These are phyloP conservation scores for Corchorus capsularis DNA, from an alignment of 345 rosid genomes.

Conservation along the genomic window DNA sequence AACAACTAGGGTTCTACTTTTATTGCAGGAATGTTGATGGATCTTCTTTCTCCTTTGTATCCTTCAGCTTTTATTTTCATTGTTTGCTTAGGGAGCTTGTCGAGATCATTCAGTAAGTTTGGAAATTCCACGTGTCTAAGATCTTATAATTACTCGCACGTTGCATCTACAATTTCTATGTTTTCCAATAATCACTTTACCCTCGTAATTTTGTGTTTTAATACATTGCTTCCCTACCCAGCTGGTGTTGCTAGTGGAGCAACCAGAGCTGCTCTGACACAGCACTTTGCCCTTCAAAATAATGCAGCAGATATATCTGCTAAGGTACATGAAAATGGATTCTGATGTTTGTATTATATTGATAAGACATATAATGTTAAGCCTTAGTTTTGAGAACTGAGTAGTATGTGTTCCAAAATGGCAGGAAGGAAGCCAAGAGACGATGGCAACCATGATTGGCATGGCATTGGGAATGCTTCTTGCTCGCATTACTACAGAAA, in stretches of 20 bases:
- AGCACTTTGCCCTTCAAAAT: slow-evolving; percentile 92
- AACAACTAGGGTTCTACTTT: slow-evolving; percentile 24
- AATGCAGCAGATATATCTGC: slow-evolving; percentile 98
- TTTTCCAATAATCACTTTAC: not conserved
- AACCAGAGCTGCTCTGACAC: slow-evolving; percentile 96
- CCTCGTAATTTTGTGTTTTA: not conserved
- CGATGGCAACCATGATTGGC: slow-evolving; percentile 91
- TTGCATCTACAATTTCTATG: not conserved
- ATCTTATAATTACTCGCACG: not conserved
- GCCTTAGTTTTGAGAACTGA: not conserved
- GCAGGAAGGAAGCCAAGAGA: slow-evolving; percentile 97
- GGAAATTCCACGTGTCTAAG: not conserved
- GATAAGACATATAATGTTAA: not conserved
- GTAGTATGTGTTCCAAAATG: slow-evolving; percentile 11
- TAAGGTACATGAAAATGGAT: slow-evolving; percentile 49
- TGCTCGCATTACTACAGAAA: slow-evolving; percentile 74
- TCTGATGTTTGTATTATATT: slow-evolving; percentile 19
- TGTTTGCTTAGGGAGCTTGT: slow-evolving; percentile 93
- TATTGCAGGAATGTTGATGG: slow-evolving; percentile 95
- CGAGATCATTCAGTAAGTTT: slow-evolving; percentile 91
- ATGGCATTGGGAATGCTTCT: slow-evolving; percentile 94
- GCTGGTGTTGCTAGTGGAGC: slow-evolving; percentile 99
- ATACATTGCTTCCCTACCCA: slow-evolving; percentile 21
- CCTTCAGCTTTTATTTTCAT: slow-evolving; percentile 88
- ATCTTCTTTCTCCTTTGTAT: slow-evolving; percentile 85